Percentiles rank a stretch among this genome's conserved stretches.
These are phyloP conservation scores for Zasmidium angulare DNA, from an alignment of 2,329 filamentous ascomycete species.

Conservation along the genomic window DNA sequence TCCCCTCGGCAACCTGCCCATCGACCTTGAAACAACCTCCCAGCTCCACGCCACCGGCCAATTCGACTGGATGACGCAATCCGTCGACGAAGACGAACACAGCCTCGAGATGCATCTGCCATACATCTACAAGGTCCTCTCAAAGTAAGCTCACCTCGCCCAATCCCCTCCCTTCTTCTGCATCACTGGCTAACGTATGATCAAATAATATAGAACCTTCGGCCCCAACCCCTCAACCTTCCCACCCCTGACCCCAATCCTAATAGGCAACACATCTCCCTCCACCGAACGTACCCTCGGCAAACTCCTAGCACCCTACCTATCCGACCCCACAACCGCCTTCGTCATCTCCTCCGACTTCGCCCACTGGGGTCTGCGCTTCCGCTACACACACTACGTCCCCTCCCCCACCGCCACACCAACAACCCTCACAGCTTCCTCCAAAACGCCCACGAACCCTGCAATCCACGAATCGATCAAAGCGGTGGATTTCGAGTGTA, in stretches of 20 bases:
- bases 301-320: constrained; percentile 70
- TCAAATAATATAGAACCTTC: no score
- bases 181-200: no score
- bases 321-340: constrained; percentile 71
- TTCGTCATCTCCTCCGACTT: constrained; percentile 96
- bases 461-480: constrained; percentile 83
- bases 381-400: constrained; percentile 79
- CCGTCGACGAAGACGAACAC: constrained; percentile 78
- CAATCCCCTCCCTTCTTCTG: neutral
- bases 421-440: constrained; percentile 41
- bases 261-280: constrained; percentile 73
- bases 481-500: constrained; percentile 74
- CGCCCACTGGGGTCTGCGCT: constrained; percentile 89
- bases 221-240: constrained; percentile 51
- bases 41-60: constrained; percentile 54
- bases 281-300: constrained; percentile 69
- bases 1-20: constrained; percentile 67
- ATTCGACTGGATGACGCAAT: constrained; percentile 64
- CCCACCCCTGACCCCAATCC: constrained; percentile 77
- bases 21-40: constrained; percentile 61
- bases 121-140: constrained; percentile 79
- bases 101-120: constrained; percentile 96
- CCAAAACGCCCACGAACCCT: constrained; percentile 47
- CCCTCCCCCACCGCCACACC: constrained; percentile 43
- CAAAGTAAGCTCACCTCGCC: constrained; percentile 38